A percentile compares a stretch with the other conserved stretches of the same genome.
phyloP scores from a whole-genome alignment of 2,329 filamentous ascomycete genomes.

The Lecanicillium sp. region DNA sequence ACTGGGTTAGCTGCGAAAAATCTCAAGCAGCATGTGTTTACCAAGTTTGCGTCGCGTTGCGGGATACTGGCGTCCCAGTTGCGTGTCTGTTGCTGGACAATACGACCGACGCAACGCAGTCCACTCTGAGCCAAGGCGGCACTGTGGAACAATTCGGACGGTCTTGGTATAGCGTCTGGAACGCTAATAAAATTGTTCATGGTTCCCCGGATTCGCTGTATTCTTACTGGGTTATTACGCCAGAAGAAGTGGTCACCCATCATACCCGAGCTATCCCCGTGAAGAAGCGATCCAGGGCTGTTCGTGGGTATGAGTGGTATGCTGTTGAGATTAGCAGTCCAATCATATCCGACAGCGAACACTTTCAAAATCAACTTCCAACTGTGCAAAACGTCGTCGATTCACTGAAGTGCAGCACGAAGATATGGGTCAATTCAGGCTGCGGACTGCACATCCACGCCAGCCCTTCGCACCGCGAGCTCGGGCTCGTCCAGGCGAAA shows the following conservation, averaged over 20 bases:
- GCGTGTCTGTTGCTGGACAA: constrained; percentile 2
- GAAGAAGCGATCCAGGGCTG: constrained; percentile 11
- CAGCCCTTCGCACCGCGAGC: constrained; percentile 11
- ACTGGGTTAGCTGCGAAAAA: not conserved
- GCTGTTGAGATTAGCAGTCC: constrained; percentile 19
- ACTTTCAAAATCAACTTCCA: constrained; percentile 14
- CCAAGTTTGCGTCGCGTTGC: constrained; percentile 16
- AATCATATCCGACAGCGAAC: constrained; percentile 12
- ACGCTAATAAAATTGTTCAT: constrained; percentile 2
- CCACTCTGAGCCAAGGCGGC: not conserved
- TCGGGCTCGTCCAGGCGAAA: constrained; percentile 13
- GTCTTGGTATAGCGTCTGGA: constrained; percentile 14
- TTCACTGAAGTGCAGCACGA: constrained; percentile 12
- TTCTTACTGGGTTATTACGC: constrained; percentile 14
- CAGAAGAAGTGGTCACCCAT: constrained; percentile 11
- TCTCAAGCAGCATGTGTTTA: constrained; percentile 4
- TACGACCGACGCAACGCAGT: too few relatives aligned
- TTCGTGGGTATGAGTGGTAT: constrained; percentile 16
- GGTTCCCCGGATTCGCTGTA: constrained; percentile 3
- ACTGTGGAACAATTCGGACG: not conserved
- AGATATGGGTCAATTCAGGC: constrained; percentile 16
- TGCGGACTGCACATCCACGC: constrained; percentile 20
- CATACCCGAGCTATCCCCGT: constrained; percentile 13
- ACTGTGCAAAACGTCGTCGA: constrained; percentile 13
- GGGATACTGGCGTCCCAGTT: constrained; percentile 12